Base-by-base conservation (phyloP, 2,329 filamentous ascomycete species). In the Albophoma yamanashiensis region DNA sequence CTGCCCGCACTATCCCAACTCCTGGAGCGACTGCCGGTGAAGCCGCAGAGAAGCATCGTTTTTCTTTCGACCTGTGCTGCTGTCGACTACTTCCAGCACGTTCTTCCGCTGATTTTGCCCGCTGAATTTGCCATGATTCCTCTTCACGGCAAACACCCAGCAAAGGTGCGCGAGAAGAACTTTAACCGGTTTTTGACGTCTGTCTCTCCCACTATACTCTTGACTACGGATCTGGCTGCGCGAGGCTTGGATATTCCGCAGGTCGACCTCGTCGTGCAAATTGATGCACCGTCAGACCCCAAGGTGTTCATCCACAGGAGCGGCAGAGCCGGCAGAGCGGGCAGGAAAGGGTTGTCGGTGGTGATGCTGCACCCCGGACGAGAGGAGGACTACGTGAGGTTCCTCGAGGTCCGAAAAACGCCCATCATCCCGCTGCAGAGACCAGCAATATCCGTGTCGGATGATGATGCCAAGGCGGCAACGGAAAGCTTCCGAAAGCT, bases 281-380 rank as follows among this genome's bases (percentile, higher is more conserved):
- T 97, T 52, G 92, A 97, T 70, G 89, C 67, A 74, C 91, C 69
- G 1, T 91, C 88, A 47, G 92, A 97, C 67, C 91, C 92, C 0
- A 97, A 97, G 72, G 92, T 89, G 14, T 97, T 97, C 69, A 91
- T 99, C 62, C 94, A 99, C 73, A 88, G 94, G 6, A 89, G 94
- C 36, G 94, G 94, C 1, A 83, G 94, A 64, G 91, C 94, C 0
- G 94, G 94, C 0, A 83, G 94, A 27, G 96, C 96, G 70, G 92
- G 92, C 0, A 82, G 93, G 63, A 87, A 88, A 62, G 94, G 94
- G 0, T 76, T 97, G 25, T 91, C 92, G 17, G 84, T 97, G 1
- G 87, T 95, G 0, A 87, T 99, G 71, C 80, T 99, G 22, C 90
- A 89, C 9, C 89, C 90, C 0, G 92, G 92, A 1, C 81, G 86